phyloP scores from a whole-genome alignment of 2,329 filamentous ascomycete species.

The Colletotrichum phormii region DNA sequence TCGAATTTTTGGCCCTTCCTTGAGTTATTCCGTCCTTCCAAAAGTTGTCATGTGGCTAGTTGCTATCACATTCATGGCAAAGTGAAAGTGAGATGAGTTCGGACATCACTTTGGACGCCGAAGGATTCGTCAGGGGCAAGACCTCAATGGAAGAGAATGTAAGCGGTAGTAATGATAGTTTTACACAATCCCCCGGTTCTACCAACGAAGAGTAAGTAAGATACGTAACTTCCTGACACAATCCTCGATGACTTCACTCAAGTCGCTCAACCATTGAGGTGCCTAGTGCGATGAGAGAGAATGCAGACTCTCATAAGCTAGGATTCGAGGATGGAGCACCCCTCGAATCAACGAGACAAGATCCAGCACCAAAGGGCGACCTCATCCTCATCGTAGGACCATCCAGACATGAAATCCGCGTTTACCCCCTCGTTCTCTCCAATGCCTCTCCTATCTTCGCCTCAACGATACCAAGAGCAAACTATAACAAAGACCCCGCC shows the following conservation, averaged over 20 bases:
- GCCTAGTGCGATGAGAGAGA: background rate
- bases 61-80: no score
- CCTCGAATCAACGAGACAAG: no score
- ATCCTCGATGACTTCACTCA: background rate
- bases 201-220: background rate
- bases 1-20: background rate
- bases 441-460: slow-evolving; percentile 19
- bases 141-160: background rate
- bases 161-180: background rate
- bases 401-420: background rate
- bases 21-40: no score
- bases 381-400: slow-evolving; percentile 18
- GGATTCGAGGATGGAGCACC: background rate
- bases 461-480: background rate
- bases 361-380: slow-evolving; percentile 3
- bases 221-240: background rate
- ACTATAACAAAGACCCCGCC: background rate
- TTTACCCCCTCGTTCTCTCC: background rate
- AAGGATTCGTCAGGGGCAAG: background rate
- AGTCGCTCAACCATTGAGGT: background rate
- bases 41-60: no score
- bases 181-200: background rate
- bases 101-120: background rate
- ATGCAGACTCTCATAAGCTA: background rate
- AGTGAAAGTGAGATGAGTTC: background rate